Conservation (phyloP, 352 stramenopile species). For the Phytophthora gonapodyides region DNA sequence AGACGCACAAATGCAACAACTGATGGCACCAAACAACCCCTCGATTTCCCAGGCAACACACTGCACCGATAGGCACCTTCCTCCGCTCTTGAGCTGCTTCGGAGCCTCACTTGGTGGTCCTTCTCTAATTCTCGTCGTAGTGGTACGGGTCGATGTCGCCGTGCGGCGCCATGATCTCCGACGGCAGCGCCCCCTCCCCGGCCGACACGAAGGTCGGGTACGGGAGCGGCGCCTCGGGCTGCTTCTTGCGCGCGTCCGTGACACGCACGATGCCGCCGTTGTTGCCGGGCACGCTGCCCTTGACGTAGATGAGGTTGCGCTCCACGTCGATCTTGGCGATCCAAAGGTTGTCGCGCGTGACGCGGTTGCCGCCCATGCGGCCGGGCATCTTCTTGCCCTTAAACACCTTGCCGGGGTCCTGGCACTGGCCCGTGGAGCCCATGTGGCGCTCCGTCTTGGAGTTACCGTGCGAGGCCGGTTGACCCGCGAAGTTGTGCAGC, state of each 20-base stretch:
- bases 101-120: constrained; percentile 11
- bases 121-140: constrained; percentile 82
- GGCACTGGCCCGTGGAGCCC: constrained; percentile 97
- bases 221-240: constrained; percentile 53
- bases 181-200: constrained; percentile 54
- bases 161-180: constrained; percentile 78
- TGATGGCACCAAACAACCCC: background rate
- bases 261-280: constrained; percentile 87
- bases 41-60: constrained; percentile 3
- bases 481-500: constrained; percentile 96
- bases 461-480: constrained; percentile 97
- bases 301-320: constrained; percentile 94
- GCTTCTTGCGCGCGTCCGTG: constrained; percentile 90
- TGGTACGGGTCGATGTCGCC: constrained; percentile 81
- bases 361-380: constrained; percentile 93
- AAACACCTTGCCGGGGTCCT: constrained; percentile 98
- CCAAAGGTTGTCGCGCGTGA: constrained; percentile 97
- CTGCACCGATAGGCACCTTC: constrained; percentile 2
- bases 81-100: constrained; percentile 7
- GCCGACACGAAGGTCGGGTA: constrained; percentile 80
- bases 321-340: constrained; percentile 92
- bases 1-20: constrained; percentile 12
- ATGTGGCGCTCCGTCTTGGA: constrained; percentile 97
- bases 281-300: constrained; percentile 92
- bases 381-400: constrained; percentile 99